Conservation (phyloP, 1,284 basidiomycete species). For the Pterulicium gracile region DNA sequence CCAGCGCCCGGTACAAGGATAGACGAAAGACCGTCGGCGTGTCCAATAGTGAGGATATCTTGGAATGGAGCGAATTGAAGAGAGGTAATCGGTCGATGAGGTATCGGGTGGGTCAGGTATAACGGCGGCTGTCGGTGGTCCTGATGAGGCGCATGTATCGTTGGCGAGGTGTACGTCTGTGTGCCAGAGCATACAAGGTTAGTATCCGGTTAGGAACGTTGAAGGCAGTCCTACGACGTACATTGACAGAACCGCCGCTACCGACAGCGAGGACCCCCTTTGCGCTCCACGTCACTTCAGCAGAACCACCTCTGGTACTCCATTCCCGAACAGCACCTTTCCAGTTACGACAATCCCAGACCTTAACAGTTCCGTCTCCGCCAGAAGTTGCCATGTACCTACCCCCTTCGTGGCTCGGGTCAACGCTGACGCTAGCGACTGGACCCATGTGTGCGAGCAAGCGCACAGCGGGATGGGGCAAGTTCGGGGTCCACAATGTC, state of each 20-base stretch:
- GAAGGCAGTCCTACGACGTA: slow-evolving; percentile 24
- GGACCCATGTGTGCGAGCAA: slow-evolving; percentile 89
- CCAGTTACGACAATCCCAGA: slow-evolving; percentile 97
- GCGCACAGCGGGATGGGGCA: slow-evolving; percentile 85
- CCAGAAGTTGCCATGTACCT: slow-evolving; percentile 89
- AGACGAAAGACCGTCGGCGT: slow-evolving; percentile 68
- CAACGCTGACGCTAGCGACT: slow-evolving; percentile 72
- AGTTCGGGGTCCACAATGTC: slow-evolving; percentile 93
- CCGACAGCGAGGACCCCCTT: slow-evolving; percentile 79
- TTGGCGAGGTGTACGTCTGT: slow-evolving; percentile 61
- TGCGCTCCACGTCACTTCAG: slow-evolving; percentile 69
- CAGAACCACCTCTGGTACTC: slow-evolving; percentile 50
- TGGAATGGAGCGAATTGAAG: slow-evolving; percentile 86
- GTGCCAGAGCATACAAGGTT: slow-evolving; percentile 5
- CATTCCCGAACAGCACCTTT: slow-evolving; percentile 79
- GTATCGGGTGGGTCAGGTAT: slow-evolving; percentile 78
- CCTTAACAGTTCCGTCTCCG: slow-evolving; percentile 82
- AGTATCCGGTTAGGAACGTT: neutral
- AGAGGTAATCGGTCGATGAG: slow-evolving; percentile 56
- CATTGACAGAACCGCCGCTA: slow-evolving; percentile 74
- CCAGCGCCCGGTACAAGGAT: slow-evolving; percentile 88
- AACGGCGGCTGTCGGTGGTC: slow-evolving; percentile 55
- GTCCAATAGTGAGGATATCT: slow-evolving; percentile 78
- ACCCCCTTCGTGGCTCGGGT: slow-evolving; percentile 67
- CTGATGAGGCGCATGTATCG: slow-evolving; percentile 46